phyloP scores from a whole-genome alignment of 1,284 basidiomycete genomes.

The Cerioporus squamosus region DNA sequence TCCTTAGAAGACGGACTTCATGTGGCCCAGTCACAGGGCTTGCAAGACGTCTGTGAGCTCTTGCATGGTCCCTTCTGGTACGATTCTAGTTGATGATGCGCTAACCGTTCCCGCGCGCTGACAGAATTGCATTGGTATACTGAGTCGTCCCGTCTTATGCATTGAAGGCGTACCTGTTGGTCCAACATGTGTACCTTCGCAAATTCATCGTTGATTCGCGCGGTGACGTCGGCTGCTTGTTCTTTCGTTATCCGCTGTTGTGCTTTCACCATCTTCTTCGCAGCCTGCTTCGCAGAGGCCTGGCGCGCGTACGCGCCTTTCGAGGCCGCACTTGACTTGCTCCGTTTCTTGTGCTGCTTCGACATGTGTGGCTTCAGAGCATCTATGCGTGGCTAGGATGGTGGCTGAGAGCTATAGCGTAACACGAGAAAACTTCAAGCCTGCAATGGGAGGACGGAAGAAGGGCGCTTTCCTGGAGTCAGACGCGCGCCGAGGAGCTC shows the following conservation, averaged over 20 bases:
- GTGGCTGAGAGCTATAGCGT: too few species aligned
- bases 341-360: background rate
- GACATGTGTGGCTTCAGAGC: background rate
- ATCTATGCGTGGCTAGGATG: background rate
- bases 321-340: background rate
- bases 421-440: too few species aligned
- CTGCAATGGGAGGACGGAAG: too few species aligned
- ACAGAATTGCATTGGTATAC: background rate
- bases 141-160: background rate
- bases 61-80: background rate
- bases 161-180: background rate
- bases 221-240: slow-evolving; percentile 13
- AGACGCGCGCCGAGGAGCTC: too few species aligned
- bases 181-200: slow-evolving; percentile 14
- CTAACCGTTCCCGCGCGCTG: background rate
- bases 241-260: slow-evolving; percentile 10
- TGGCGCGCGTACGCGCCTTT: slow-evolving; percentile 5
- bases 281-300: background rate
- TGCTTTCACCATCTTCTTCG: slow-evolving; percentile 14
- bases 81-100: background rate
- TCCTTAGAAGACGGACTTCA: background rate
- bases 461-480: too few species aligned
- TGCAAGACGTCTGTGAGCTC: background rate
- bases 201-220: slow-evolving; percentile 19
- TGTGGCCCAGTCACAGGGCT: background rate